A percentile compares a stretch with the other conserved stretches of the same genome.
Conservation (phyloP, 768 basidiomycete genomes). For the Tephrocybe sp. region DNA sequence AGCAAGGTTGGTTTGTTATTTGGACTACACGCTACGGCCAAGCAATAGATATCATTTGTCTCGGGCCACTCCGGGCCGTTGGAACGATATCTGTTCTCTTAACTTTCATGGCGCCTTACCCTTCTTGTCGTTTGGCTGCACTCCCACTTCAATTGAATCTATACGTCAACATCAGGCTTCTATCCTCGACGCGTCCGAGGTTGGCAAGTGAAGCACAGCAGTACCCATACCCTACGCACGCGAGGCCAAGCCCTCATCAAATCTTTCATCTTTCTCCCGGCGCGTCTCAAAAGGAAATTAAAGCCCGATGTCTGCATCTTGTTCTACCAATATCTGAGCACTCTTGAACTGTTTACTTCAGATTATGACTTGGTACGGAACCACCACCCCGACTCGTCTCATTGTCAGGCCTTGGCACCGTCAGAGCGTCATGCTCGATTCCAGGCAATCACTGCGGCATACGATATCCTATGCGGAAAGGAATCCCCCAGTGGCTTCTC, state of each 20-base stretch:
- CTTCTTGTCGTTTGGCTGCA: slow-evolving; percentile 9
- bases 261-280: slow-evolving; percentile 65
- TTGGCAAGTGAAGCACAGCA: slow-evolving; percentile 6
- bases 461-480: slow-evolving; percentile 52
- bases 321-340: background rate
- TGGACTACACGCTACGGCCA: background rate
- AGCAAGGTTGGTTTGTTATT: too few relatives aligned
- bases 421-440: slow-evolving; percentile 58
- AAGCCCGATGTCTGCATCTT: slow-evolving; percentile 58
- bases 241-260: slow-evolving; percentile 64
- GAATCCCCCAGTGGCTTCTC: slow-evolving; percentile 18
- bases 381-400: slow-evolving; percentile 70
- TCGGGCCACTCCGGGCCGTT: background rate
- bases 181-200: slow-evolving; percentile 7
- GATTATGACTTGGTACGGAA: slow-evolving; percentile 75
- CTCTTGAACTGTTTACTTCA: slow-evolving; percentile 23
- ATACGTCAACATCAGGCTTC: slow-evolving; percentile 8
- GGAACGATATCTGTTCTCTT: background rate
- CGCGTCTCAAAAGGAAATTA: slow-evolving; percentile 63
- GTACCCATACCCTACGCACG: slow-evolving; percentile 52
- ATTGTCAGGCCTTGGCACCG: slow-evolving; percentile 39
- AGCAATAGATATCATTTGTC: background rate
- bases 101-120: slow-evolving; percentile 1
- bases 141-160: slow-evolving; percentile 12
- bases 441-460: slow-evolving; percentile 63